These are phyloP conservation scores for Yamadazyma sp. DNA, from an alignment of 805 yeast species.

Conservation along the genomic window DNA sequence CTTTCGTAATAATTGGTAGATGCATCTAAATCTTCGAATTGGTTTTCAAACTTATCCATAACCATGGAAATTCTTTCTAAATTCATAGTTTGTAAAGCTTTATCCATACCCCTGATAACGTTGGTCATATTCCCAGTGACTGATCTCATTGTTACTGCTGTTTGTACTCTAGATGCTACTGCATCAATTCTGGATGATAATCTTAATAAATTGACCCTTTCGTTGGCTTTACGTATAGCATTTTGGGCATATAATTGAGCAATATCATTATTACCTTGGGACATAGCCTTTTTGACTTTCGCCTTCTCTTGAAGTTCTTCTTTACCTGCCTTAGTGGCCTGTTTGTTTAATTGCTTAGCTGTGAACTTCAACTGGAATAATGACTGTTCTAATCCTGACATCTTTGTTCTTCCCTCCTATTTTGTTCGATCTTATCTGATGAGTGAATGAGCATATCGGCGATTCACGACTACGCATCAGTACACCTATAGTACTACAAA, in stretches of 20 bases:
- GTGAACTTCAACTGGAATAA: conserved; percentile 77
- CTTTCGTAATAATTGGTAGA: conserved; percentile 89
- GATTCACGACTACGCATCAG: no score
- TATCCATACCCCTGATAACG: conserved; percentile 94
- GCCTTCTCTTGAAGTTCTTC: conserved; percentile 86
- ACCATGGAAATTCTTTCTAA: conserved; percentile 87
- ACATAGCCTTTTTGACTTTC: conserved; percentile 83
- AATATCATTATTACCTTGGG: conserved; percentile 84
- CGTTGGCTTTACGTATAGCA: conserved; percentile 89
- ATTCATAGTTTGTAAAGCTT: conserved; percentile 93
- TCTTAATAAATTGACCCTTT: conserved; percentile 74
- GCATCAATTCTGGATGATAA: conserved; percentile 91
- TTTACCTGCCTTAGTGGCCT: conserved; percentile 85
- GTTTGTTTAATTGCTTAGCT: conserved; percentile 87
- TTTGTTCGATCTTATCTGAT: no score
- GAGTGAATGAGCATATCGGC: no score
- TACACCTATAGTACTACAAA: no score
- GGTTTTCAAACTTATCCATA: conserved; percentile 96
- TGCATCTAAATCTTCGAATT: conserved; percentile 94
- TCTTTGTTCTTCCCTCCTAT: no score
- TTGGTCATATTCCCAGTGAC: conserved; percentile 92
- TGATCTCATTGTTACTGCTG: conserved; percentile 96
- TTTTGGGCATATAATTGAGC: conserved; percentile 94
- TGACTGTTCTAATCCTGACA: conserved; percentile 49
- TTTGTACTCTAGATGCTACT: conserved; percentile 92